A percentile compares a stretch with the other conserved stretches of the same genome.
Conservation (phyloP, 768 basidiomycete species). For the Omphalotus guepiniiformis region DNA sequence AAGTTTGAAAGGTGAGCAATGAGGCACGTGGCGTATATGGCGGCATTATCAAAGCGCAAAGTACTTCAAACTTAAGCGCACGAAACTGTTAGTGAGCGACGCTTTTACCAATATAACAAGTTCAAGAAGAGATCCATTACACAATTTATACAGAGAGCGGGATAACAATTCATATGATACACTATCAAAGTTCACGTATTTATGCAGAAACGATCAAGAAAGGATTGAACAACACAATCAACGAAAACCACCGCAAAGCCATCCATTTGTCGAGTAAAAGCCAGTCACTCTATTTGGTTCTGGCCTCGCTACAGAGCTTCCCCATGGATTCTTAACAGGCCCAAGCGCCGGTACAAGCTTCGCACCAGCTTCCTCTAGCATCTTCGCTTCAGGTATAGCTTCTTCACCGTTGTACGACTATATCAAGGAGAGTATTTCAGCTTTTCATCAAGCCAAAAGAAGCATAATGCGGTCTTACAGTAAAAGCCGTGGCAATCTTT, state of each 20-base stretch:
- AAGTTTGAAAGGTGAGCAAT: too few species aligned
- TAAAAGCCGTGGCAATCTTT: constrained; percentile 28
- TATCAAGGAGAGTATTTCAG: not conserved
- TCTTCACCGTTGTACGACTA: constrained; percentile 15
- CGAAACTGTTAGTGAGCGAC: too few species aligned
- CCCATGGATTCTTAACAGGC: constrained; percentile 17
- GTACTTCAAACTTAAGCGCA: too few species aligned
- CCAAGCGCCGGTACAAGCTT: constrained; percentile 9
- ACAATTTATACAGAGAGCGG: too few species aligned
- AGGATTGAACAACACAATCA: too few species aligned
- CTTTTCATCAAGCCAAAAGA: not conserved
- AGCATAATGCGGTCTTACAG: constrained; percentile 16
- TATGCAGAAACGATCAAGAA: too few species aligned
- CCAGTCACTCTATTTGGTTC: constrained; percentile 26
- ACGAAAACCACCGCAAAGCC: constrained; percentile 31
- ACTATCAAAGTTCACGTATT: too few species aligned
- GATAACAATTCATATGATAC: too few species aligned
- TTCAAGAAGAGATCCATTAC: too few species aligned
- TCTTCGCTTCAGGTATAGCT: constrained; percentile 11
- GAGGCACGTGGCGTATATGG: too few species aligned
- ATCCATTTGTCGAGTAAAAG: constrained; percentile 31
- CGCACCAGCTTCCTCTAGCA: constrained; percentile 14
- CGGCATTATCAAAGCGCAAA: too few species aligned
- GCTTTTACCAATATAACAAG: too few species aligned
- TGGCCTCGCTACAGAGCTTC: constrained; percentile 7